Evolutionary conservation across 2,329 filamentous ascomycete genomes (phyloP), one percentile per base, ranked within the genome.

Genomic region (Monilinia vaccinii-corymbosi): DNA sequence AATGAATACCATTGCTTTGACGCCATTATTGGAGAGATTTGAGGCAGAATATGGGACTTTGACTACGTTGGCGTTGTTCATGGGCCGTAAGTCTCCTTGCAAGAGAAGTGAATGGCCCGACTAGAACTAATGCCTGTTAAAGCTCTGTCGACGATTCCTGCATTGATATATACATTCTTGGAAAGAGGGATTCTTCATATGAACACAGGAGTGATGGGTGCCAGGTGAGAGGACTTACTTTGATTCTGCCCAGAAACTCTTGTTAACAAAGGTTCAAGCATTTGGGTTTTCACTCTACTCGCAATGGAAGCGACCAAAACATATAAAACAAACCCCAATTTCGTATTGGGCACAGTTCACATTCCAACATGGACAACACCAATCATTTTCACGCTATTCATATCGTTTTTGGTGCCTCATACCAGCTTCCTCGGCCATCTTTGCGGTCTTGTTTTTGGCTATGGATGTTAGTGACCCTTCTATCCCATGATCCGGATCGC

Each of bases 301-400:
- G 87, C 86, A 46, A 84, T 88, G 65, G 93, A 97, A 74, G 86
- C 91, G 7, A 88, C 97, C 65, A 89, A 91, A 72, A 92, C 89
- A 2, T 93, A 88, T 74, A 86, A 85, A 68, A 80, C 84, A 36
- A 91, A 96, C 70, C 94, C 94, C 0, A 81, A 87, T 71, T 86
- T 97, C 66, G 82, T 79, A 28, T 77, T 87, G 61, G 79, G 74
- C 45, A 79, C 78, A 9, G 76, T 79, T 56, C 78, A 89, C 66
- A 91, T 99, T 61, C 93, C 94, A 2, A 97, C 92, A 0, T 97
- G 93, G 92, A 89, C 86, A 9, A 90, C 89, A 2, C 93, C 94
- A 4, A 76, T 97, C n/a, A 77, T 90, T 55, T 77, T 91, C 68
- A 82, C 89, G 53, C 75, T 96, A 42, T 79, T 93, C 16, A 83